Percentiles rank a stretch among this genome's conserved stretches.
phyloP scores from a whole-genome alignment of 139 green algal genomes.

The Asterochloris sp. region DNA sequence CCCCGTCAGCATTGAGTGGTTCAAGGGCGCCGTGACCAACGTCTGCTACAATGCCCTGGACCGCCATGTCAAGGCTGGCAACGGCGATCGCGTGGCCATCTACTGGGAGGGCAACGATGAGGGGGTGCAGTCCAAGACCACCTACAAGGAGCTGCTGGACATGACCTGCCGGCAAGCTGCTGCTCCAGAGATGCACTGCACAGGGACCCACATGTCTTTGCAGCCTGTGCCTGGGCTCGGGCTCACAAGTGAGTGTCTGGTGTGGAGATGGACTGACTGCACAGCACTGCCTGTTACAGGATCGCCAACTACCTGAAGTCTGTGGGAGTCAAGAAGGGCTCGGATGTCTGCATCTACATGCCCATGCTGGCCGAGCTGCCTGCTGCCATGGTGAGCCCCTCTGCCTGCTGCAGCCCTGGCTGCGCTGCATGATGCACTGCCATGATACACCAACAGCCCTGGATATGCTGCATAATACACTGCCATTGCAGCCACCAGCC shows the following conservation, averaged over 20 bases:
- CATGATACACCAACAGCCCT: no score
- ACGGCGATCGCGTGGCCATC: constrained; percentile 52
- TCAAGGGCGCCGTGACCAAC: constrained; percentile 69
- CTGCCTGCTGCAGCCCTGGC: background rate
- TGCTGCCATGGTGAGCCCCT: constrained; percentile 60
- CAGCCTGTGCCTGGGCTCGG: no score
- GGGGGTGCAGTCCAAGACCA: constrained; percentile 32
- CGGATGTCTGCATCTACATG: constrained; percentile 94
- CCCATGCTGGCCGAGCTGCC: constrained; percentile 94
- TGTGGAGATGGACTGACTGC: no score
- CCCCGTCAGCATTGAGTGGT: constrained; percentile 60
- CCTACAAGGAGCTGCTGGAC: constrained; percentile 58
- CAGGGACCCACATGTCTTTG: background rate
- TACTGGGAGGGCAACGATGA: constrained; percentile 79
- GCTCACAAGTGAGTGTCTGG: no score
- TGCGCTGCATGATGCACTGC: no score
- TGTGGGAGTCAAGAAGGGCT: constrained; percentile 77
- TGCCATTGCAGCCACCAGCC: no score
- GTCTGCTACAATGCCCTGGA: constrained; percentile 73
- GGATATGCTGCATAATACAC: no score
- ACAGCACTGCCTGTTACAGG: background rate
- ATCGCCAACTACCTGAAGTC: constrained; percentile 86
- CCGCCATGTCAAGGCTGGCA: constrained; percentile 57
- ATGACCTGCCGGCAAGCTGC: constrained; percentile 31
- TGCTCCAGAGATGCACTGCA: no score